Percentiles rank a stretch among this genome's conserved stretches.
phyloP scores from a whole-genome alignment of 179 eudicot species.

The Amaranthus tricolor region DNA sequence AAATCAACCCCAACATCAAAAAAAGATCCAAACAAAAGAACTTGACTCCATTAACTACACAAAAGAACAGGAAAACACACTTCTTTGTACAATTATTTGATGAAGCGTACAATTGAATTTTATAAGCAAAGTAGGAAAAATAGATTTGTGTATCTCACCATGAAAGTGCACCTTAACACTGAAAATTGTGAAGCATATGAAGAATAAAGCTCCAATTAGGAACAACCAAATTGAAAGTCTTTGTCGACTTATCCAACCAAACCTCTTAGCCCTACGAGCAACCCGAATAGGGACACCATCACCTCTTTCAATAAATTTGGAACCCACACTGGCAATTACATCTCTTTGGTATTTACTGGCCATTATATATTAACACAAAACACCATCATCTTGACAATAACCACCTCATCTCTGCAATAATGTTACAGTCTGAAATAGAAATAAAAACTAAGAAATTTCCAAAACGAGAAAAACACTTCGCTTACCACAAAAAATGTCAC shows the following conservation, averaged over 20 bases:
- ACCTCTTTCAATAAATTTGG: constrained; percentile 42
- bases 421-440: not conserved
- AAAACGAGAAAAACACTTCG: no score
- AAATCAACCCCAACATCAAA: not conserved
- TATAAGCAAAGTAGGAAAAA: not conserved
- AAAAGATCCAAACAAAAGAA: not conserved
- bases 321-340: constrained; percentile 26
- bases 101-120: not conserved
- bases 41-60: not conserved
- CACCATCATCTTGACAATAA: constrained; percentile 26
- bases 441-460: constrained; percentile 4
- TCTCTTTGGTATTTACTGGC: constrained; percentile 48
- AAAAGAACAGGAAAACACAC: not conserved
- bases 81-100: not conserved
- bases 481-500: no score
- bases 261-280: constrained; percentile 54
- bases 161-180: constrained; percentile 60
- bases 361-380: constrained; percentile 34
- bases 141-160: constrained; percentile 44
- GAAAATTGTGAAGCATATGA: constrained; percentile 47
- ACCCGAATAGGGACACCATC: constrained; percentile 41
- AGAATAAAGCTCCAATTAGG: constrained; percentile 53
- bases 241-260: constrained; percentile 44
- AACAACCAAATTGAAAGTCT: constrained; percentile 59
- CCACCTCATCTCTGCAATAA: constrained; percentile 47